A percentile compares a stretch with the other conserved stretches of the same genome.
phyloP scores from a whole-genome alignment of 2,329 filamentous ascomycete species.

The Arthrobotrys entomopaga region DNA sequence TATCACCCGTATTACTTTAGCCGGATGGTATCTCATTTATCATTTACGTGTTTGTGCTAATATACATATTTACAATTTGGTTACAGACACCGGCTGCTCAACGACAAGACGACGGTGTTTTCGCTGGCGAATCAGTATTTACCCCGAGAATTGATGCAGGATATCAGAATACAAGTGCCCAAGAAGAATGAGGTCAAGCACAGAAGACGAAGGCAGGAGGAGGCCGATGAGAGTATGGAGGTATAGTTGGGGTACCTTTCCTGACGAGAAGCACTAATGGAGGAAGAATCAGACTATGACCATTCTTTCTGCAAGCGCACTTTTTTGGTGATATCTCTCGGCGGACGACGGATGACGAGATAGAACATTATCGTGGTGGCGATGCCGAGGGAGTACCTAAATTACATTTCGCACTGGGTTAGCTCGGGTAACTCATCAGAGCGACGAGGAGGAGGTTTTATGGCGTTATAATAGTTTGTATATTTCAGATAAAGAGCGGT shows the following conservation, averaged over 20 bases:
- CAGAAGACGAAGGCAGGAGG: conserved; percentile 25
- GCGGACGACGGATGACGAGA: conserved; percentile 90
- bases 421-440: no score
- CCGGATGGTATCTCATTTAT: conserved; percentile 4
- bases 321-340: conserved; percentile 76
- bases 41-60: conserved; percentile 13
- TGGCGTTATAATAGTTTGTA: conserved; percentile 5
- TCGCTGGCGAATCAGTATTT: conserved; percentile 85
- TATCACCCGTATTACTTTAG: no score
- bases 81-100: conserved; percentile 79
- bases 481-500: not conserved
- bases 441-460: conserved; percentile 22
- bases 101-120: conserved; percentile 77
- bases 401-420: not conserved
- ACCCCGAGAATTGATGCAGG: conserved; percentile 82
- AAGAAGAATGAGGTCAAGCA: conserved; percentile 28
- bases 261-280: conserved; percentile 54
- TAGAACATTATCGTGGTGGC: conserved; percentile 96
- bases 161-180: conserved; percentile 74
- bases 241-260: not conserved
- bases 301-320: conserved; percentile 81
- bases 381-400: conserved; percentile 83
- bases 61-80: conserved; percentile 34
- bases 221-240: conserved; percentile 20
- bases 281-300: conserved; percentile 64